Evolutionary conservation across 2,329 filamentous ascomycete species (phyloP), one percentile per base, ranked within the genome.

Genomic region (Podosphaera fusca): DNA sequence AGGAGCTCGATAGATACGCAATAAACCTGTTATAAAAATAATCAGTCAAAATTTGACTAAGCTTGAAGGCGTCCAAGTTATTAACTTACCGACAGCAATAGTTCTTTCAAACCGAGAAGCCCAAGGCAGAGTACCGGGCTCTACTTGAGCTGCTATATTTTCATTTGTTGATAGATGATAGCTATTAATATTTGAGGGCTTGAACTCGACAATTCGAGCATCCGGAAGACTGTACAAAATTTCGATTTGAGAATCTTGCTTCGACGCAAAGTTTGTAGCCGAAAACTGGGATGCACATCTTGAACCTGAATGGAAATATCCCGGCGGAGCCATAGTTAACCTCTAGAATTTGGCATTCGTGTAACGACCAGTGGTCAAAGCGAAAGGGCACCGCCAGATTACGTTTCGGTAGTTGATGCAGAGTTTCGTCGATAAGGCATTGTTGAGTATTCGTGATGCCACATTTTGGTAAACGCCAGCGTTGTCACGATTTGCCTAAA

Each of bases 1-100:
- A 6, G 85, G 85, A 38, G 92, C 84, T 64, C 85, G 82, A 67
- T 95, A 94, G 61, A 95, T 87, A 61, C 83, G 79, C 59, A 95
- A 76, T 1, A 81, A 77, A 1, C 87, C 88, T 79, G 58, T 2
- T 38, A 55, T 40, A 12, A n/a, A 10, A 46, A 29, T 56, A 14
- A 51, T 62, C 31, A 63, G 58, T 7, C 14, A 38, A 31, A 55
- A 34, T 51, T 35, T 38, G 4, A 34, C 47, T 2, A 47, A 49
- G 10, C 52, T 53, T 52, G 56, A 57, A 45, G 12, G 29, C 3
- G 35, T 31, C 9, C 31, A 30, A 42, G 9, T 30, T 12, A 46
- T 38, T 55, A 56, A 63, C 76, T 60, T 72, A 85, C 83, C 83
- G 59, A 86, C 77, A 58, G 88, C 87, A 61, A 94, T 81, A 0